Evolutionary conservation across 129 eudicot species (phyloP), one percentile per base, ranked within the genome.

Genomic region (Pseudognaphalium luteoalbum): DNA sequence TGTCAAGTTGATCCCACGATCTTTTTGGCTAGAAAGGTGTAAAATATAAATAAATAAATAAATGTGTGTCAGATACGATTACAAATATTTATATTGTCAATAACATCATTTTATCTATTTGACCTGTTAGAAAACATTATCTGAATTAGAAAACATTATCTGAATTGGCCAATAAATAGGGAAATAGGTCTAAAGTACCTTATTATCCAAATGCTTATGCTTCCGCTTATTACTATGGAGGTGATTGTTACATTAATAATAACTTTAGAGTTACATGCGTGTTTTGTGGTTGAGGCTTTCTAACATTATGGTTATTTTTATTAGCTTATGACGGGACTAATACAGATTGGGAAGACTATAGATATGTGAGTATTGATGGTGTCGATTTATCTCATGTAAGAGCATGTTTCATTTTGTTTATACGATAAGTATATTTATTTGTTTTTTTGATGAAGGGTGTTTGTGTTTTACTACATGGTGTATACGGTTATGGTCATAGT

Each of bases 361-460:
- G 85, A 68, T 90, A 88, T 63, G 28, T 76, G 73, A 85, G 70
- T 39, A 70, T 83, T 0, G 92, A 88, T 11, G 90, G 87, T 62
- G 87, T 77, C 29, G 93, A 88, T 66, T 67, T 88, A 84, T 72
- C 85, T 60, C 82, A 81, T 15, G 97, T 91, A 83, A 84, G 87
- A 30, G 29, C 41, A 28, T 63, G 17, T 66, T 65, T 16, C 69
- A 15, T 73, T 47, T 25, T 51, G 16, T 12, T 44, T 32, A 16
- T 66, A 21, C 30, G n/a, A n/a, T 72, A 20, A 37, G 9, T 9
- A 41, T 41, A 25, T 32, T 0, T 11, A 12, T 14, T 19, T 20
- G 2, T 32, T 29, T 14, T 12, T 0, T 20, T 25, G 44, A 32
- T 50, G 52, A 15, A 19, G 33, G 35, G 22, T 34, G 21, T 70